Percentiles rank a stretch among this genome's conserved stretches.
Evolutionary conservation across 495 filamentous ascomycete species (phyloP).

Genomic region (Penicillium cinerascens): DNA sequence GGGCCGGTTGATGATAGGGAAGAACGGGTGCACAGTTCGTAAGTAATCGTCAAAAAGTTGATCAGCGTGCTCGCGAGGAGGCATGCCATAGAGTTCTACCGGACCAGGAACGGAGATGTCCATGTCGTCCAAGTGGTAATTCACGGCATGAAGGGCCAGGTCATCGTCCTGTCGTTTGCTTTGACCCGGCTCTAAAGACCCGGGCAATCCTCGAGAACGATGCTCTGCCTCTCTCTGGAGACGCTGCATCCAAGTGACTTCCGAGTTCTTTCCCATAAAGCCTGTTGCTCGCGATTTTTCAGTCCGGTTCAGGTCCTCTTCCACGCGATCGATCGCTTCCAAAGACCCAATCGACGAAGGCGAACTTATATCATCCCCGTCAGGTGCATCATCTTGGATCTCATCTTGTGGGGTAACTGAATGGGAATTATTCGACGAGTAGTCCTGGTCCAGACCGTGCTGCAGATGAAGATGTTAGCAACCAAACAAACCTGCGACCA

Average conservation of each 20-base stretch:
- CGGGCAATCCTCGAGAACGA: constrained; percentile 30
- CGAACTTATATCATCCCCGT: constrained; percentile 16
- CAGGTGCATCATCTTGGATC: neutral
- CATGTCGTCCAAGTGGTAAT: constrained; percentile 60
- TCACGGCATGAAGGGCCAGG: constrained; percentile 36
- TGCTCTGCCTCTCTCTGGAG: constrained; percentile 37
- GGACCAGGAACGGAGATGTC: constrained; percentile 45
- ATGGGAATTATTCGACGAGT: constrained; percentile 31
- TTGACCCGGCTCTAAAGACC: constrained; percentile 24
- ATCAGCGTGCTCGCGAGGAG: constrained; percentile 51
- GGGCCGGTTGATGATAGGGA: constrained; percentile 56
- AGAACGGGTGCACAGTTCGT: constrained; percentile 55
- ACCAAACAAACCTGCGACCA: neutral
- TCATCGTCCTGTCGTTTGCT: constrained; percentile 8
- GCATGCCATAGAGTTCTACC: constrained; percentile 53
- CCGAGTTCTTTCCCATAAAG: constrained; percentile 64
- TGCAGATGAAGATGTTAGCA: constrained; percentile 1
- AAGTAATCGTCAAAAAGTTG: constrained; percentile 56
- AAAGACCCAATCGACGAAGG: constrained; percentile 59
- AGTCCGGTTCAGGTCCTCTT: constrained; percentile 56
- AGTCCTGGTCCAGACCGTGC: constrained; percentile 23
- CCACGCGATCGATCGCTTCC: constrained; percentile 56
- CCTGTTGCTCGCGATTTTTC: constrained; percentile 52
- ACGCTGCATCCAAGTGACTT: constrained; percentile 60
- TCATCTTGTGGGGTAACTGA: constrained; percentile 22